A percentile compares a stretch with the other conserved stretches of the same genome.
phyloP scores from a whole-genome alignment of 306 rosid species.

The Malus fusca region DNA sequence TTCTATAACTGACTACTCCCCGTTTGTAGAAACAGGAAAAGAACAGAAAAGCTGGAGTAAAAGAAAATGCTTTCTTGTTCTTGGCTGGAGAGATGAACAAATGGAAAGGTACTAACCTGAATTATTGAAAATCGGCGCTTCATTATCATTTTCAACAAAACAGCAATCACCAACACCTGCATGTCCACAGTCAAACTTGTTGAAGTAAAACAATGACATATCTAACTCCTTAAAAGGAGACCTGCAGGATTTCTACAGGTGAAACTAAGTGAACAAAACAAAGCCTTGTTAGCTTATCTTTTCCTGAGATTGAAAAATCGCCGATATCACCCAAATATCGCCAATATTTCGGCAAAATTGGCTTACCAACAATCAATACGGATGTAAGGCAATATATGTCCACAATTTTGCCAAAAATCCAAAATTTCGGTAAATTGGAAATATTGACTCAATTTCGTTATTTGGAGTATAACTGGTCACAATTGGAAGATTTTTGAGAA shows the following conservation, averaged over 20 bases:
- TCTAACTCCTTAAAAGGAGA: background rate
- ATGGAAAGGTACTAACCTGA: slow-evolving; percentile 55
- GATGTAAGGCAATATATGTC: too few relatives aligned
- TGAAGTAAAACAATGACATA: background rate
- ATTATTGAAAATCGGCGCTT: slow-evolving; percentile 81
- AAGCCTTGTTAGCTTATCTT: background rate
- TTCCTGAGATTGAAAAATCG: background rate
- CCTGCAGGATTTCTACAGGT: background rate
- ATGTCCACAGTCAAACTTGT: slow-evolving; percentile 13
- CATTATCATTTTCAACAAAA: slow-evolving; percentile 87
- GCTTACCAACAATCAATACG: too few relatives aligned
- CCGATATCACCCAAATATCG: too few relatives aligned
- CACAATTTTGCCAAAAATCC: too few relatives aligned
- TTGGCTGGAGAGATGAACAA: background rate
- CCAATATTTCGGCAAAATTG: too few relatives aligned
- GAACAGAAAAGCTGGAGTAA: background rate
- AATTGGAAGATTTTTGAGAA: too few relatives aligned
- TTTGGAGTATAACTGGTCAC: too few relatives aligned
- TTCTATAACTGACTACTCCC: slow-evolving; percentile 9
- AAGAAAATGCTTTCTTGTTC: background rate
- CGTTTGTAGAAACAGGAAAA: slow-evolving; percentile 1
- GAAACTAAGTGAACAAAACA: background rate
- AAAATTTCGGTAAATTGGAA: too few relatives aligned
- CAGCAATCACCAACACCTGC: slow-evolving; percentile 98
- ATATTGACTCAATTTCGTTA: too few relatives aligned